Conservation (phyloP, 1,284 basidiomycete genomes). For the Exobasidium rhododendri region DNA sequence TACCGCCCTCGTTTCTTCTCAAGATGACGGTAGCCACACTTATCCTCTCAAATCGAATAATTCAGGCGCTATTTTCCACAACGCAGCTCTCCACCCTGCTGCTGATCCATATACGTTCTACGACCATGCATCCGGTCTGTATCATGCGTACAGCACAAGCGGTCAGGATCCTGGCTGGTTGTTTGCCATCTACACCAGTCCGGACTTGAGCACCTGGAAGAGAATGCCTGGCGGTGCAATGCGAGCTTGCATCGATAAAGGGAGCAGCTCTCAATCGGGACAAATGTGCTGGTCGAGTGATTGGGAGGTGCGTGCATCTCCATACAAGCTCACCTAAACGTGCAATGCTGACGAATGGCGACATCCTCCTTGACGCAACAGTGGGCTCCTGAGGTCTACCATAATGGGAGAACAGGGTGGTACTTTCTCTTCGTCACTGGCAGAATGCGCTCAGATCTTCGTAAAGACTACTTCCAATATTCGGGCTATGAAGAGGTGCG, state of each 20-base stretch:
- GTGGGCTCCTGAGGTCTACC: slow-evolving; percentile 14
- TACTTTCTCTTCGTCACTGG: slow-evolving; percentile 13
- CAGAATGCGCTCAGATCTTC: slow-evolving; percentile 6
- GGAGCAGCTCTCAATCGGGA: not conserved
- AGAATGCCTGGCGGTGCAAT: slow-evolving; percentile 10
- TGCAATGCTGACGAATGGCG: no score
- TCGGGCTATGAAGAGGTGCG: slow-evolving; percentile 7
- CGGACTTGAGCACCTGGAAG: slow-evolving; percentile 11
- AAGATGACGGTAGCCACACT: no score
- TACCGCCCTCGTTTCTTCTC: no score
- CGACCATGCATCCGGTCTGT: slow-evolving; percentile 2
- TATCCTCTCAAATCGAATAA: no score
- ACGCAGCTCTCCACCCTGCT: slow-evolving; percentile 7
- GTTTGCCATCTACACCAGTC: slow-evolving; percentile 15
- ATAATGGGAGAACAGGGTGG: slow-evolving; percentile 11
- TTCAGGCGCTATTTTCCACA: slow-evolving; percentile 10
- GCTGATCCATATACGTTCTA: slow-evolving; percentile 13
- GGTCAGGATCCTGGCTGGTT: slow-evolving; percentile 4
- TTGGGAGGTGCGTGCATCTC: not conserved
- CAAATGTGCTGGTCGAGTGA: slow-evolving; percentile 14
- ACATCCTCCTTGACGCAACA: no score
- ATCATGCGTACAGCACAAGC: slow-evolving; percentile 3
- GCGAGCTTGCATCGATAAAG: slow-evolving; percentile 1
- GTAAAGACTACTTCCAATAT: slow-evolving; percentile 12
- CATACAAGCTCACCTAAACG: no score